These are phyloP conservation scores for Geotrichum candidum DNA, from an alignment of 1,139 yeast genomes.

Conservation along the genomic window DNA sequence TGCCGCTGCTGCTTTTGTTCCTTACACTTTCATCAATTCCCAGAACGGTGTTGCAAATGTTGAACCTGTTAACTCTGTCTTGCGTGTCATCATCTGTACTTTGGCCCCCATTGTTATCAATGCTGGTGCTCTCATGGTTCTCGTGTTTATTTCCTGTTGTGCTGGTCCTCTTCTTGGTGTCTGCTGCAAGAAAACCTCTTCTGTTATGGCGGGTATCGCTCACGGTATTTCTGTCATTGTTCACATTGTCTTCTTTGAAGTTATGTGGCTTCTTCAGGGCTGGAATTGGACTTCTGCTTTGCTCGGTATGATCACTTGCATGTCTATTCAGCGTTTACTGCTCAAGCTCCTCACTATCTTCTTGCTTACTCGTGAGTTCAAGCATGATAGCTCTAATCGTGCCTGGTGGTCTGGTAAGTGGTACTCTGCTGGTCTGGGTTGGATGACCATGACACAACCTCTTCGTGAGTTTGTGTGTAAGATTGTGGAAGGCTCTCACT, in stretches of 20 bases:
- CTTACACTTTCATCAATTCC: slow-evolving; percentile 89
- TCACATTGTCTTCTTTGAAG: slow-evolving; percentile 80
- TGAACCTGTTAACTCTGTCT: slow-evolving; percentile 64
- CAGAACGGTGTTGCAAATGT: slow-evolving; percentile 81
- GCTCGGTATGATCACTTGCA: slow-evolving; percentile 77
- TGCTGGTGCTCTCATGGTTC: slow-evolving; percentile 58
- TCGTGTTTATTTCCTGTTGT: slow-evolving; percentile 86
- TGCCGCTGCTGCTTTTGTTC: slow-evolving; percentile 87
- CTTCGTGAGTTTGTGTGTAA: slow-evolving; percentile 93
- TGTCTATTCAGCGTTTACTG: slow-evolving; percentile 80
- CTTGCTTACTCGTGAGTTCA: slow-evolving; percentile 90
- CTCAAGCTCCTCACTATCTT: slow-evolving; percentile 78
- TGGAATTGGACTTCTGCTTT: slow-evolving; percentile 84
- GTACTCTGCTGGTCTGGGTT: slow-evolving; percentile 93
- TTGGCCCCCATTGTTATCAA: slow-evolving; percentile 88
- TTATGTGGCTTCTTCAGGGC: slow-evolving; percentile 96
- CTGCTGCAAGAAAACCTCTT: slow-evolving; percentile 97
- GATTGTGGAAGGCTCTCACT: slow-evolving; percentile 88
- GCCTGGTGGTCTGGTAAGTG: slow-evolving; percentile 99
- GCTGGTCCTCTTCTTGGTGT: slow-evolving; percentile 91
- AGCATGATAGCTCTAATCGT: slow-evolving; percentile 92
- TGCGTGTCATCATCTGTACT: slow-evolving; percentile 83
- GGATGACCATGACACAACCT: slow-evolving; percentile 96
- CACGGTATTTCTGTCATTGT: slow-evolving; percentile 85
- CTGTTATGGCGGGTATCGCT: slow-evolving; percentile 94